A percentile compares a stretch with the other conserved stretches of the same genome.
Evolutionary conservation across 177 flowering plant species (phyloP).

Genomic region (Vitis hybrid): DNA sequence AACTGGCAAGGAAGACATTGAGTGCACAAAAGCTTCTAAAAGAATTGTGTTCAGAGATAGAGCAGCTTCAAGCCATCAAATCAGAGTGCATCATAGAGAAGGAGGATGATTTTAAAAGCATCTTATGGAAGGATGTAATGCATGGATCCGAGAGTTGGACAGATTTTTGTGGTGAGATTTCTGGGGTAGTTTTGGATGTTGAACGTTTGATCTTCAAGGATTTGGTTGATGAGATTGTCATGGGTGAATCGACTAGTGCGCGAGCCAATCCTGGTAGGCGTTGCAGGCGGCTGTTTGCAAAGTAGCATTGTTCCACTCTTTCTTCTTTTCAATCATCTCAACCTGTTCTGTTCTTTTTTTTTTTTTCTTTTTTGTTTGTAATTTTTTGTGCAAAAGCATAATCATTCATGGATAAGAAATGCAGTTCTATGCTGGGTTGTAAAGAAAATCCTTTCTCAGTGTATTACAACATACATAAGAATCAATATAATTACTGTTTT

Average conservation of each 20-base stretch:
- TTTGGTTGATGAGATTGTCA: conserved; percentile 70
- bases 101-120: conserved; percentile 48
- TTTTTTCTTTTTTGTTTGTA: background rate
- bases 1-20: conserved; percentile 36
- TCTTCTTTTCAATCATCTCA: background rate
- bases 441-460: conserved; percentile 20
- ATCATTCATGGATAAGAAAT: conserved; percentile 14
- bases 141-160: conserved; percentile 55
- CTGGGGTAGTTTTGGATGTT: conserved; percentile 62
- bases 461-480: conserved; percentile 15
- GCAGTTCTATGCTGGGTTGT: conserved; percentile 19
- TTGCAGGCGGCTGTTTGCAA: conserved; percentile 45
- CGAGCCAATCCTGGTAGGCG: conserved; percentile 45
- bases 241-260: conserved; percentile 39
- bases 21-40: conserved; percentile 71
- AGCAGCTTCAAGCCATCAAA: conserved; percentile 41
- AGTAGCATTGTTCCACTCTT: conserved; percentile 19
- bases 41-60: conserved; percentile 72
- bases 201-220: conserved; percentile 84
- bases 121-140: conserved; percentile 63
- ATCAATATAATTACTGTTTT: conserved; percentile 1
- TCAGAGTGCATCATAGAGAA: conserved; percentile 31
- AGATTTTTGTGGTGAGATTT: conserved; percentile 35
- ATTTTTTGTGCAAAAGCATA: conserved; percentile 10
- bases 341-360: background rate